Evolutionary conservation across 345 rosid species (phyloP).

Genomic region (Ceriops tagal): DNA sequence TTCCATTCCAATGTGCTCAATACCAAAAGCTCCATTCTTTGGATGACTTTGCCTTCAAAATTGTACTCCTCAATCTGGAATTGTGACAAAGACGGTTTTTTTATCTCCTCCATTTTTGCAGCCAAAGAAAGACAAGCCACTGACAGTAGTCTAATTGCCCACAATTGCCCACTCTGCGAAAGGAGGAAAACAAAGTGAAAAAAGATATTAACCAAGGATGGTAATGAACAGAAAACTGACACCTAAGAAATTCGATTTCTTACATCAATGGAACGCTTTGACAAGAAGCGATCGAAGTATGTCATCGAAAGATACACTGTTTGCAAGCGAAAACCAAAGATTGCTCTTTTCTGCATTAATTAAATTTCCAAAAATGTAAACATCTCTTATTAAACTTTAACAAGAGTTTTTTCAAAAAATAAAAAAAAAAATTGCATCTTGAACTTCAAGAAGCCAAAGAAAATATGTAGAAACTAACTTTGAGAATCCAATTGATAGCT

Average conservation of each 20-base stretch:
- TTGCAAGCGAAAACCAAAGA: conserved; percentile 40
- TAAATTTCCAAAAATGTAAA: background rate
- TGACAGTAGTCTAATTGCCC: conserved; percentile 84
- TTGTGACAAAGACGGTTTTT: conserved; percentile 67
- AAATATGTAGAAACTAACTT: conserved; percentile 27
- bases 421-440: background rate
- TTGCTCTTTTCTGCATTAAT: conserved; percentile 39
- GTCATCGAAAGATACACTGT: conserved; percentile 52
- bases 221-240: background rate
- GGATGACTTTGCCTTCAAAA: conserved; percentile 52
- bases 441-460: background rate
- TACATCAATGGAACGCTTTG: conserved; percentile 41
- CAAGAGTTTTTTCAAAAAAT: background rate
- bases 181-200: background rate
- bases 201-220: background rate
- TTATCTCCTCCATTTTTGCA: conserved; percentile 87
- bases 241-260: conserved; percentile 7
- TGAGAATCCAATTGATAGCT: conserved; percentile 53
- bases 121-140: conserved; percentile 86
- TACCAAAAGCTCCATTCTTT: conserved; percentile 72
- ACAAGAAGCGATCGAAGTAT: conserved; percentile 56
- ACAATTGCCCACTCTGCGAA: conserved; percentile 54
- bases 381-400: background rate
- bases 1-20: conserved; percentile 61
- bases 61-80: conserved; percentile 46